A percentile compares a stretch with the other conserved stretches of the same genome.
Evolutionary conservation across 345 rosid species (phyloP).

Genomic region (Linum usitatissimum): DNA sequence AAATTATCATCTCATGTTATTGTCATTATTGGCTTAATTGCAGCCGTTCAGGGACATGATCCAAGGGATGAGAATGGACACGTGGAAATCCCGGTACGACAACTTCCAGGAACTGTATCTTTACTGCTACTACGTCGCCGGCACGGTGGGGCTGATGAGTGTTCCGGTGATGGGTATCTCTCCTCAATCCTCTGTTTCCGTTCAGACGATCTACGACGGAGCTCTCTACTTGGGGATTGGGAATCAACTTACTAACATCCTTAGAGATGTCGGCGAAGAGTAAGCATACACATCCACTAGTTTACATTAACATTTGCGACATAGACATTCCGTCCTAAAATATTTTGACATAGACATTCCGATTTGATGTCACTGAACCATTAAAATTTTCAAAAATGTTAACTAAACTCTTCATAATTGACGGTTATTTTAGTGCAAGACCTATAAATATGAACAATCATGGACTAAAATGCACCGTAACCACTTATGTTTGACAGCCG

Average conservation of each 20-base stretch:
- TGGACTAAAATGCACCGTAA: not conserved
- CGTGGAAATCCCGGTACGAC: conserved; percentile 29
- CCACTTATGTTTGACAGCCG: not conserved
- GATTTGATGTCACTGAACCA: no score
- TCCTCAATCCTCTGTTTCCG: conserved; percentile 24
- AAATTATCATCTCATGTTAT: no score
- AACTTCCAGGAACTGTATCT: conserved; percentile 45
- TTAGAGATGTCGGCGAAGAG: conserved; percentile 60
- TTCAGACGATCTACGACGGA: conserved; percentile 28
- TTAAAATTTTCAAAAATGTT: no score
- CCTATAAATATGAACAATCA: not conserved
- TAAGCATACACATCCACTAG: conserved; percentile 13
- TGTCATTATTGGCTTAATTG: no score
- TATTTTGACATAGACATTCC: no score
- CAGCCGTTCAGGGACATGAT: conserved; percentile 61
- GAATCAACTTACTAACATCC: conserved; percentile 53
- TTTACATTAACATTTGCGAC: no score
- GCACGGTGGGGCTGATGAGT: conserved; percentile 48
- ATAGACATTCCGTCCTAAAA: no score
- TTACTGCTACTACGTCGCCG: conserved; percentile 49
- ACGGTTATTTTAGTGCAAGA: no score
- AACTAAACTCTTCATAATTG: no score
- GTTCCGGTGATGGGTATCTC: conserved; percentile 63
- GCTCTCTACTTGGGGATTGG: conserved; percentile 47
- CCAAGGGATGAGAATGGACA: conserved; percentile 60